A percentile compares a stretch with the other conserved stretches of the same genome.
These are phyloP conservation scores for Fusarium decemcellulare DNA, from an alignment of 2,329 filamentous ascomycete genomes.

Conservation along the genomic window DNA sequence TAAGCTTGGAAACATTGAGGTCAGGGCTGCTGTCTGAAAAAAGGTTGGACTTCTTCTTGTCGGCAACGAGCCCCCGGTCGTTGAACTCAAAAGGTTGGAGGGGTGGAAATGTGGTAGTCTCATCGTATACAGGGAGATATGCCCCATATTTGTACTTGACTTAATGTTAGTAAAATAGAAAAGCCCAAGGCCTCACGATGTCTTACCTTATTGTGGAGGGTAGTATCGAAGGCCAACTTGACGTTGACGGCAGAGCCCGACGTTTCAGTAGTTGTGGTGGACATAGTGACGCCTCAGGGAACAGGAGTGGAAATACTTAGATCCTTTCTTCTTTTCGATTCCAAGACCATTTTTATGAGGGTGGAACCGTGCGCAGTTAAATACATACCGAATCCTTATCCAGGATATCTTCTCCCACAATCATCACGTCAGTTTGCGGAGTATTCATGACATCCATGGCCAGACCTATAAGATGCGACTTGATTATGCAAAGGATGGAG, in stretches of 20 bases:
- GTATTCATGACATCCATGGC: constrained; percentile 5
- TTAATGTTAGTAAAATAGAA: background rate
- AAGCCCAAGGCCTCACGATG: background rate
- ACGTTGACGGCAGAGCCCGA: background rate
- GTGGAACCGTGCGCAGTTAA: too few species aligned
- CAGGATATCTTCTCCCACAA: background rate
- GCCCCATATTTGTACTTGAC: constrained; percentile 49
- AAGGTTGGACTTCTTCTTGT: constrained; percentile 49
- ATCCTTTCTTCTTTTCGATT: too few species aligned
- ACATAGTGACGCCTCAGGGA: background rate
- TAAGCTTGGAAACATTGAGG: constrained; percentile 33
- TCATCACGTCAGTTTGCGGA: constrained; percentile 12
- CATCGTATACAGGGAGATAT: constrained; percentile 54
- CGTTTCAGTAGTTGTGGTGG: background rate
- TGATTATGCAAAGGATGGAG: background rate
- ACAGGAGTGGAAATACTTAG: too few species aligned
- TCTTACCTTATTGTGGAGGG: constrained; percentile 1
- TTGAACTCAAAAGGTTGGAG: constrained; percentile 50
- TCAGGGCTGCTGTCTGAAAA: constrained; percentile 13
- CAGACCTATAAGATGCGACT: constrained; percentile 1
- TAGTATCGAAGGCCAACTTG: constrained; percentile 6
- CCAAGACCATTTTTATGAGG: too few species aligned
- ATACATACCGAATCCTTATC: too few species aligned
- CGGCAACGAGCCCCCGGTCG: constrained; percentile 50
- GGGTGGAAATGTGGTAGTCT: constrained; percentile 41